These are phyloP conservation scores for Pneumocystis jirovecii DNA, from an alignment of 1,139 yeast species.

Conservation along the genomic window DNA sequence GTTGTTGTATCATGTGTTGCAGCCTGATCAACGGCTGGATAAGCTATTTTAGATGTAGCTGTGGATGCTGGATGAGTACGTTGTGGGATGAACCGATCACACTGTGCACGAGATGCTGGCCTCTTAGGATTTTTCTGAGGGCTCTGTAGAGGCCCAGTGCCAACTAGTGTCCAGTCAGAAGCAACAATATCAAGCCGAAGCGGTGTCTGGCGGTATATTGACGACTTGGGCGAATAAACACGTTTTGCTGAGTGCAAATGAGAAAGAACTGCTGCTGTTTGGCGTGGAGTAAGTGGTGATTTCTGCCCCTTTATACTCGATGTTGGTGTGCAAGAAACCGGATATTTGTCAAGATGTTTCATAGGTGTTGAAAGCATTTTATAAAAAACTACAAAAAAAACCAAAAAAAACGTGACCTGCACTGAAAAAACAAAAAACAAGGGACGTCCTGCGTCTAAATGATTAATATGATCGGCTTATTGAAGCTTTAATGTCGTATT, in stretches of 20 bases:
- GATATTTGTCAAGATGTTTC: constrained; percentile 8
- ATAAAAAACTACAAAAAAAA: neutral
- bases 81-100: constrained; percentile 26
- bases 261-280: constrained; percentile 11
- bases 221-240: constrained; percentile 13
- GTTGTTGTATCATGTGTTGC: neutral
- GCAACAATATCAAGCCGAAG: constrained; percentile 32
- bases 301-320: constrained; percentile 11
- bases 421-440: neutral
- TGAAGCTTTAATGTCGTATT: neutral
- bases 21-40: constrained; percentile 13
- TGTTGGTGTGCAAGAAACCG: constrained; percentile 11
- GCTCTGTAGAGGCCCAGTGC: constrained; percentile 16
- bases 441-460: neutral
- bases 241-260: constrained; percentile 15
- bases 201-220: constrained; percentile 25
- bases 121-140: constrained; percentile 15
- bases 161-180: constrained; percentile 23
- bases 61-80: constrained; percentile 16
- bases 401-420: neutral
- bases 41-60: constrained; percentile 16
- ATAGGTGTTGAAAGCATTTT: constrained; percentile 5
- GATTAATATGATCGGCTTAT: neutral
- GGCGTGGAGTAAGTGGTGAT: constrained; percentile 6
- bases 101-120: constrained; percentile 21